These are phyloP conservation scores for Tolypocladium endophyticum DNA, from an alignment of 2,329 filamentous ascomycete genomes.

Conservation along the genomic window DNA sequence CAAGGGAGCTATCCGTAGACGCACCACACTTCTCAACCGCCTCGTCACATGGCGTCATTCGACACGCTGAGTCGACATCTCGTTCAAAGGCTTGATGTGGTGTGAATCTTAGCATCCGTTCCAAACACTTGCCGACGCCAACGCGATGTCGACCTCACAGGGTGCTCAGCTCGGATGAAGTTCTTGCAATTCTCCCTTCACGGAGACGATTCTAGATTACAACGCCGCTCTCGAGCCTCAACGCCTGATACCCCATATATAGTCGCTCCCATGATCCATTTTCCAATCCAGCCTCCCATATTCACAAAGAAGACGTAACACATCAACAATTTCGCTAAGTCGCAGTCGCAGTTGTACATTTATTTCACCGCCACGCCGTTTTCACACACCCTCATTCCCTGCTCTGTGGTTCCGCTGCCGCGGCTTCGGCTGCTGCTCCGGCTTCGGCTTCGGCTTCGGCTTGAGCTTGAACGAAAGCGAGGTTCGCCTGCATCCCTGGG, in stretches of 20 bases:
- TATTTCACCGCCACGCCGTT: neutral
- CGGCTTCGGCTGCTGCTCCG: neutral
- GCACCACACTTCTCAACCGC: neutral
- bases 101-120: neutral
- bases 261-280: neutral
- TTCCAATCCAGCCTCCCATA: neutral
- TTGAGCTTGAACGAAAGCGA: neutral
- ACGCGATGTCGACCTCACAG: neutral
- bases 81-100: neutral
- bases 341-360: neutral
- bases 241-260: neutral
- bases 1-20: neutral
- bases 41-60: neutral
- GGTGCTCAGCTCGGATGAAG: neutral
- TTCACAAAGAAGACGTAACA: neutral
- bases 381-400: neutral
- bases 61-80: neutral
- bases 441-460: neutral
- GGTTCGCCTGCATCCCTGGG: conserved; percentile 38
- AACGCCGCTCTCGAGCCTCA: neutral
- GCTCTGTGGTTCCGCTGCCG: neutral
- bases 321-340: neutral
- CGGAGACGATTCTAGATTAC: neutral
- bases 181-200: neutral
- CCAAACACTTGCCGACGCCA: neutral